A percentile compares a stretch with the other conserved stretches of the same genome.
Evolutionary conservation across 2,329 filamentous ascomycete genomes (phyloP).

Genomic region (Monosporascus sp.): DNA sequence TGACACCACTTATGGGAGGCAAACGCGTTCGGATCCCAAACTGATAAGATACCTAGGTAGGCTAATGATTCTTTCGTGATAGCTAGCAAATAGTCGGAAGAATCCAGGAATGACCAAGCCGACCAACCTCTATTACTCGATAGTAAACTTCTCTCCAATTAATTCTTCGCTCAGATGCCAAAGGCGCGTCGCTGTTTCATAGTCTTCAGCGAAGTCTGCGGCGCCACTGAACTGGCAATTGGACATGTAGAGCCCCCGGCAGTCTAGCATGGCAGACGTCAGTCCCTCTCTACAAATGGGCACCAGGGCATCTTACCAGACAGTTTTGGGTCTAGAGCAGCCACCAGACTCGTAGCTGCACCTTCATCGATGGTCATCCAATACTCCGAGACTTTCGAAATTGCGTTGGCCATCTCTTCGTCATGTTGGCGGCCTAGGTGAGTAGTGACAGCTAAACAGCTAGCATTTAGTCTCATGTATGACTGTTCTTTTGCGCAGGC

Average conservation of each 20-base stretch:
- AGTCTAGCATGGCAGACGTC: slow-evolving; percentile 10
- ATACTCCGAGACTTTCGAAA: slow-evolving; percentile 19
- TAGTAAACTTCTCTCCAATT: slow-evolving; percentile 29
- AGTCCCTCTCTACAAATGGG: neutral
- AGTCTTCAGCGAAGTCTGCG: slow-evolving; percentile 22
- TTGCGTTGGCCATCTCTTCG: slow-evolving; percentile 22
- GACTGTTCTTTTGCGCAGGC: no score
- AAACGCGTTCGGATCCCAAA: no score
- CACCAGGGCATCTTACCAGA: slow-evolving; percentile 15
- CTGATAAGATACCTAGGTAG: no score
- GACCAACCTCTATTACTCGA: slow-evolving; percentile 3
- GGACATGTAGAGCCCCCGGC: slow-evolving; percentile 29
- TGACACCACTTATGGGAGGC: no score
- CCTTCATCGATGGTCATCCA: slow-evolving; percentile 29
- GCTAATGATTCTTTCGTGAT: neutral
- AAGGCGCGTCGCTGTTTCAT: slow-evolving; percentile 28
- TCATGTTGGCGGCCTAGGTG: slow-evolving; percentile 30
- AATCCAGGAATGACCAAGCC: neutral
- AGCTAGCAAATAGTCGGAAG: neutral
- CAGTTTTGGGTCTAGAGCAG: slow-evolving; percentile 27
- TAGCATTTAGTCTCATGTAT: no score
- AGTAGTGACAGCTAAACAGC: slow-evolving; percentile 25
- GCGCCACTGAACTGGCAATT: slow-evolving; percentile 31
- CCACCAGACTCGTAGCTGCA: slow-evolving; percentile 29
- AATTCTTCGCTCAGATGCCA: slow-evolving; percentile 38